Evolutionary conservation across 371 early-diverging fungal genomes (phyloP), one percentile per base, ranked within the genome.

Genomic region (Syncephalastrum racemosum): DNA sequence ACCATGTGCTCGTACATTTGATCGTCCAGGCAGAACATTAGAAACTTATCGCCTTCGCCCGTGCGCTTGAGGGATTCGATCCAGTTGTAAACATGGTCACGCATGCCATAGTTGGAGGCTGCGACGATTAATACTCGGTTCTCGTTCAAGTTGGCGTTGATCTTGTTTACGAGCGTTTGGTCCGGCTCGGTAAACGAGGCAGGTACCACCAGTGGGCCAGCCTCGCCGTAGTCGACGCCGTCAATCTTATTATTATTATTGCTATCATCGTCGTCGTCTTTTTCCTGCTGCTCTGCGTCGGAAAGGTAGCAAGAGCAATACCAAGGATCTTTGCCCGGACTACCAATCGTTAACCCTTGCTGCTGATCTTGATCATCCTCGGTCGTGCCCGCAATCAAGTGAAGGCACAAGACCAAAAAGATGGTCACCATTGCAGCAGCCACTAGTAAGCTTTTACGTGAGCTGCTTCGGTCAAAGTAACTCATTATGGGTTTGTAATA

Each of bases 61-160:
- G 70, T 69, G 13, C 56, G 54, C 44, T 62, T 56, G 22, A 69
- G 44, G 1, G 70, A 69, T 23, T 51, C 58, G 16, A 69, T 65
- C 70, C 70, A 69, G 45, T 69, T 69, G 43, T 62, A 60, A 5
- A 60, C 56, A 31, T 69, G 62, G 20, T 59, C 63, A 10, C 65
- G 59, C 59, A 62, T 64, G n/a, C 58, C 60, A 25, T 65, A 60
- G 25, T 62, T 65, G 48, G 66, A 65, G 16, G 55, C 53, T 2
- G 66, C 56, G 36, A 50, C 50, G 43, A 65, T 36, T 5, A 65
- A 24, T 0, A 60, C 56, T 1, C 61, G 56, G 12, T 43, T 53
- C 44, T 53, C 46, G 7, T 53, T 44, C 2, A 65, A 16, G 51
- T 65, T 65, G 13, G 23, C 48, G 25, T 65, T 57, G 10, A 64